Base-by-base conservation (phyloP, 495 filamentous ascomycete species). In the Talaromyces wortmannii region DNA sequence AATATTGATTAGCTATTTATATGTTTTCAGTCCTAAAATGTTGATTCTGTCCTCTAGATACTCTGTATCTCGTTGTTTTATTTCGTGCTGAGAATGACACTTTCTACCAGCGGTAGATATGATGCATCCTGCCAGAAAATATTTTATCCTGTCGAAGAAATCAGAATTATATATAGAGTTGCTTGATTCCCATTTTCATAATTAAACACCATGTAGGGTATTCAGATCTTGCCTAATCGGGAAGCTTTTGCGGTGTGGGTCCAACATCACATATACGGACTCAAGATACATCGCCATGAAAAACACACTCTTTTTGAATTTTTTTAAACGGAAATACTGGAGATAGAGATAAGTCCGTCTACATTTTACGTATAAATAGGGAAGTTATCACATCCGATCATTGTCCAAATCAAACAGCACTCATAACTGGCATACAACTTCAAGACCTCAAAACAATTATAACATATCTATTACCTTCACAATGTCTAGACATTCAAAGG, bases 401-500 rank as follows among this genome's bases (percentile, higher is more conserved):
- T 23, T 23, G 23, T 23, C 23, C 23, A 23, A 23, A 23, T 23
- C 23, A 23, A 23, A 23, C 23, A 23, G 23, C 23, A 23, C 23
- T 23, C 23, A 23, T 4, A 23, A 23, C 23, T 23, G 23, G 23
- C 23, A 23, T 23, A 23, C 23, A 50, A n/a, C 48, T n/a, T 6
- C 48, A 50, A 31, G 2, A 33, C 36, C 7, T 18, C 29, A 31
- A 47, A 23, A 23, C 23, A 23, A 4, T 23, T 4, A 23, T 23
- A 23, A 23, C 4, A 1, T 23, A 23, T 23, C 23, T 23, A 23
- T 23, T 31, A 30, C 13, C 31, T 48, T 31, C 5, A 30, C 15
- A 12, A 49, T 18, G 18, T 44, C 55, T 6, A 23, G 40, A 31
- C 18, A 56, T 29, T 56, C 55, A 17, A 56, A 56, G 8, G 47